Evolutionary conservation across 106 monocot species (phyloP), one percentile per base, ranked within the genome.

Genomic region (Acorus calamus): DNA sequence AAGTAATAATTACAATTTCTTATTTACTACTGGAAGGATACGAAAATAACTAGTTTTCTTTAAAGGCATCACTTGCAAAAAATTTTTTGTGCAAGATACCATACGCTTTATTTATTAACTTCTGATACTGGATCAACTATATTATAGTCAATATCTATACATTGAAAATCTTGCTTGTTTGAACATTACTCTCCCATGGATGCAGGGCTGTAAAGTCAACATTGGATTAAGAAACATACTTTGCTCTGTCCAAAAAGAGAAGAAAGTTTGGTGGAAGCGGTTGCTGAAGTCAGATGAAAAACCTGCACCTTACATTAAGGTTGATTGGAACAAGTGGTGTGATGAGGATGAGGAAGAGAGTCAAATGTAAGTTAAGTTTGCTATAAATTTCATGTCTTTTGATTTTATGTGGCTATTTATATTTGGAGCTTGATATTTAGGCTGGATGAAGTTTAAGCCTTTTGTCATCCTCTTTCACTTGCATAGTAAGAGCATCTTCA

Each of bases 281-380:
- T 71, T 94, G 44, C 76, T 89, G 65, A 94, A 84, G 62, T 89
- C 82, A 41, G 86, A 86, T 49, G 94, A 72, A 61, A 94, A 89
- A 66, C 81, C 86, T 76, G 82, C 85, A 76, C 94, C 94, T 48
- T 89, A 86, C 66, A 94, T 94, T 50, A 94, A 94, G 62, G 94
- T 86, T 73, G 94, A 94, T 66, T 94, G 94, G 94, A 89, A 94
- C 61, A 79, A 84, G 70, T 94, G 89, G 89, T 86, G 86, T 54
- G 94, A 94, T 61, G 94, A 94, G 68, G 94, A 94, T 71, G 93
- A 94, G 8, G 84, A 84, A 73, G 86, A 87, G 63, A 67, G 67
- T 56, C 65, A 57, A 63, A 46, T 72, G 76, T 66, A 69, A 78
- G 77, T 64, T 55, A 12, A 43, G 4, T 28, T 28, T 28, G 42